Conservation (phyloP, 305 asterid species). For the Fraxinus angustifolia region DNA sequence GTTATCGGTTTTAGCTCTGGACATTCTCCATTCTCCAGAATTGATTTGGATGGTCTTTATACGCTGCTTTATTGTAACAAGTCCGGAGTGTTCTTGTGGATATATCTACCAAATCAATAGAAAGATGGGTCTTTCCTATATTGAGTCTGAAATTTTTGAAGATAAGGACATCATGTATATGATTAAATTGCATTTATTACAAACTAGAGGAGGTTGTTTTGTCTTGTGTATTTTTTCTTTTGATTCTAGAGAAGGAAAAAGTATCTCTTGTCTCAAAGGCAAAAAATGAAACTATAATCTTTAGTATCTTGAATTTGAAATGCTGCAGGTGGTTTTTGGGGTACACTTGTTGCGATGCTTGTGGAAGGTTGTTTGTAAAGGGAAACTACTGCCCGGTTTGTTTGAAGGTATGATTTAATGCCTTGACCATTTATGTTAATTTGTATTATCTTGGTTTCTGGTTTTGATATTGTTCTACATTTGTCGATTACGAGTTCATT, state of each 20-base stretch:
- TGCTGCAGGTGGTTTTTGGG: slow-evolving; percentile 95
- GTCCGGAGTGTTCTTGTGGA: neutral
- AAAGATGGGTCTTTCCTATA: neutral
- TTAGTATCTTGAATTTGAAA: slow-evolving; percentile 20
- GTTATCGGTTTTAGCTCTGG: neutral
- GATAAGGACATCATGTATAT: neutral
- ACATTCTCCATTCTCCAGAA: neutral
- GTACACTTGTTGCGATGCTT: slow-evolving; percentile 97
- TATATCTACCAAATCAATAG: neutral
- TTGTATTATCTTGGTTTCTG: neutral
- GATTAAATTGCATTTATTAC: neutral
- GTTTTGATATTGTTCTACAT: neutral
- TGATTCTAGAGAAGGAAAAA: neutral
- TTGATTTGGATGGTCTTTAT: neutral
- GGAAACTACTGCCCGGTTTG: slow-evolving; percentile 98
- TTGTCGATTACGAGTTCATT: neutral
- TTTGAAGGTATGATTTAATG: slow-evolving; percentile 58
- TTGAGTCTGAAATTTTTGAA: neutral
- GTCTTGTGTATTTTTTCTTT: neutral
- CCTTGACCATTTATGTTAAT: neutral
- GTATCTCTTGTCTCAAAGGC: neutral
- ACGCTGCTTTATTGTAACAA: neutral
- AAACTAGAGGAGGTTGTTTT: neutral
- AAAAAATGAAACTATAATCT: neutral
- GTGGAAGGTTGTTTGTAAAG: slow-evolving; percentile 93